Percentiles rank a stretch among this genome's conserved stretches.
Evolutionary conservation across 208 protist species (phyloP).

Genomic region (Borovskyia barvae): DNA sequence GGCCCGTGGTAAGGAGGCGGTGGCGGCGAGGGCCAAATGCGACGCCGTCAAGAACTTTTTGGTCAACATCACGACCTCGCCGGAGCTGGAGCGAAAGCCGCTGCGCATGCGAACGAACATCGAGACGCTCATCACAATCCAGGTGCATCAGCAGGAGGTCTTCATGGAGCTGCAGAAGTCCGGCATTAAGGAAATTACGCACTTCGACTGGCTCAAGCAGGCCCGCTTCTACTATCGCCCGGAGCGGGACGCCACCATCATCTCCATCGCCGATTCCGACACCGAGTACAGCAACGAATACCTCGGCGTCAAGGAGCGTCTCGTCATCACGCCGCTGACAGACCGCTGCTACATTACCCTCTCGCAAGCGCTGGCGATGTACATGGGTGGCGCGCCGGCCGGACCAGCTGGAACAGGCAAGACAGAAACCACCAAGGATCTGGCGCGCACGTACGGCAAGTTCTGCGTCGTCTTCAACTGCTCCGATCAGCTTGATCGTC

Average conservation of each 20-base stretch:
- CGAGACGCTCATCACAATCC: constrained; percentile 95
- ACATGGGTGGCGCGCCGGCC: constrained; percentile 96
- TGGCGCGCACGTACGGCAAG: constrained; percentile 94
- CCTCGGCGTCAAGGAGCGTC: constrained; percentile 93
- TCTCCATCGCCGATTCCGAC: constrained; percentile 93
- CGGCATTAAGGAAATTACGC: constrained; percentile 84
- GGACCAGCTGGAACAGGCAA: constrained; percentile 97
- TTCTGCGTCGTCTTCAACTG: constrained; percentile 96
- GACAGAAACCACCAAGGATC: constrained; percentile 96
- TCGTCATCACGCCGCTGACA: constrained; percentile 93
- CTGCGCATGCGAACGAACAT: constrained; percentile 92
- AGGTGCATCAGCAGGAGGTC: constrained; percentile 95
- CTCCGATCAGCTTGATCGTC: constrained; percentile 93
- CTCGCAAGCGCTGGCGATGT: constrained; percentile 95
- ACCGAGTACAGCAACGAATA: constrained; percentile 96
- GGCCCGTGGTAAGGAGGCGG: constrained; percentile 70
- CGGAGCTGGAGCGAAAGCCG: constrained; percentile 84
- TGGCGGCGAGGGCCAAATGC: constrained; percentile 74
- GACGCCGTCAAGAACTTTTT: constrained; percentile 91
- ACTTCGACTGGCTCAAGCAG: constrained; percentile 95
- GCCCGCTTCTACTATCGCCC: constrained; percentile 93
- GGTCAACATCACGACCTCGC: constrained; percentile 88
- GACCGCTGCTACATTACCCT: constrained; percentile 97
- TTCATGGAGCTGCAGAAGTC: constrained; percentile 91
- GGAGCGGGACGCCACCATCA: constrained; percentile 89